Evolutionary conservation across 176 grass and related monocot genomes (phyloP).

Genomic region (Eragrostis nindensis): DNA sequence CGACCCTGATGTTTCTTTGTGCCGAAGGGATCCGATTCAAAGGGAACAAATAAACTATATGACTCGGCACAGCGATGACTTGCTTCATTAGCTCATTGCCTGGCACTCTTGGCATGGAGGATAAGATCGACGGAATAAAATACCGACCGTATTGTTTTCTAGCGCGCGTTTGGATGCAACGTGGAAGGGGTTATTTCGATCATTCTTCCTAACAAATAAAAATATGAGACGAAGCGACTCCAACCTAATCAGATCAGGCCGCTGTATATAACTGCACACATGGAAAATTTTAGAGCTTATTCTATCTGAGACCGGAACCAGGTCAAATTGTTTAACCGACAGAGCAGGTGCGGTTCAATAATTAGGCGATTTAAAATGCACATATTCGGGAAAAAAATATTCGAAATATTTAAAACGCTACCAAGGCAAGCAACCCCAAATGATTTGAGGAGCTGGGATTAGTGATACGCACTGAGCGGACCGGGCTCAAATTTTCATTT

Average conservation of each 20-base stretch:
- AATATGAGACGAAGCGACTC: no score
- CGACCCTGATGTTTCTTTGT: not conserved
- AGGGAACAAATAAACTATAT: not conserved
- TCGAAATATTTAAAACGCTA: not conserved
- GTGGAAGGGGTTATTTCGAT: not conserved
- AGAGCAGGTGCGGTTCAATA: not conserved
- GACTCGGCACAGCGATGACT: not conserved
- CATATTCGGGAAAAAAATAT: no score
- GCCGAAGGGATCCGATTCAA: not conserved
- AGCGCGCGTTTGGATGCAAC: not conserved
- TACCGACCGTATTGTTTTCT: not conserved
- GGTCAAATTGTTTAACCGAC: not conserved
- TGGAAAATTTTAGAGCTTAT: not conserved
- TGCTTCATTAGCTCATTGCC: not conserved
- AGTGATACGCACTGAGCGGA: no score
- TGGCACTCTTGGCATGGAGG: not conserved
- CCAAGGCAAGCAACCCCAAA: no score
- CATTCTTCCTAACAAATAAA: no score
- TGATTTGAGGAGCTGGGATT: no score
- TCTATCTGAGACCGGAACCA: not conserved
- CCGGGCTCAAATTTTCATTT: no score
- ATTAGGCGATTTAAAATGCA: not conserved
- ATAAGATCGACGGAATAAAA: conserved; percentile 16
- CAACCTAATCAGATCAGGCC: no score
- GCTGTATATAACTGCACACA: not conserved